These are phyloP conservation scores for Athelia sp. DNA, from an alignment of 1,284 basidiomycete genomes.

Conservation along the genomic window DNA sequence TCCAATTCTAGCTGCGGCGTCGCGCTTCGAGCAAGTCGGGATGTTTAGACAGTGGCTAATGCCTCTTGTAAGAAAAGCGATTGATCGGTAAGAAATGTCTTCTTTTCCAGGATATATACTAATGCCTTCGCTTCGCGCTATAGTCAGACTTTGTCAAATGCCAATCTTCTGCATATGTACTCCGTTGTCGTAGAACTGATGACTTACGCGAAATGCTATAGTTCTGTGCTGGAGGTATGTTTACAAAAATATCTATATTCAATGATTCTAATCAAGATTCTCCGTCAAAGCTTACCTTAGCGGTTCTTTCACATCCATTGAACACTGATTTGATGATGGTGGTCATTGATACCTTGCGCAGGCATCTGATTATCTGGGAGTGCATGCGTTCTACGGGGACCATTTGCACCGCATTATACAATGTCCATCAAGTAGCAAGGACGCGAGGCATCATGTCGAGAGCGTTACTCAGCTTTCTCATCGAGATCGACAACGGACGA, in stretches of 20 bases:
- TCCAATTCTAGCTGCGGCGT: conserved; percentile 40
- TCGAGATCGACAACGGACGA: conserved; percentile 57
- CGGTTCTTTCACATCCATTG: conserved; percentile 44
- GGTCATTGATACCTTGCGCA: conserved; percentile 60
- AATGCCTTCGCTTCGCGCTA: neutral
- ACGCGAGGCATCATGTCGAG: conserved; percentile 58
- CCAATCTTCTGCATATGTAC: conserved; percentile 43
- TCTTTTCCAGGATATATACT: neutral
- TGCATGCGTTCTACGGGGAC: conserved; percentile 61
- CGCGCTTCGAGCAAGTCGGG: conserved; percentile 67
- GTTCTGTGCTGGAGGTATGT: conserved; percentile 62
- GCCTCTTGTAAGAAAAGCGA: conserved; percentile 52
- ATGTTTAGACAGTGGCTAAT: conserved; percentile 66
- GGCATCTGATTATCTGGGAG: conserved; percentile 67
- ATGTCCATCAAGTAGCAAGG: conserved; percentile 59
- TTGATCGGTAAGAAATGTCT: conserved; percentile 35
- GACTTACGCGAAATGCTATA: conserved; percentile 56
- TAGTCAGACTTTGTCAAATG: conserved; percentile 15
- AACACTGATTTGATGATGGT: conserved; percentile 49
- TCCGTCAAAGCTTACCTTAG: conserved; percentile 49
- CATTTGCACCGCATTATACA: conserved; percentile 56
- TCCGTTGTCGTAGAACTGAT: conserved; percentile 55
- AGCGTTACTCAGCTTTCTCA: conserved; percentile 51
- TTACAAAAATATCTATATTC: neutral
- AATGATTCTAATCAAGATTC: conserved; percentile 3